phyloP scores from a whole-genome alignment of 2,329 filamentous ascomycete genomes.

The Penicillium sp. region DNA sequence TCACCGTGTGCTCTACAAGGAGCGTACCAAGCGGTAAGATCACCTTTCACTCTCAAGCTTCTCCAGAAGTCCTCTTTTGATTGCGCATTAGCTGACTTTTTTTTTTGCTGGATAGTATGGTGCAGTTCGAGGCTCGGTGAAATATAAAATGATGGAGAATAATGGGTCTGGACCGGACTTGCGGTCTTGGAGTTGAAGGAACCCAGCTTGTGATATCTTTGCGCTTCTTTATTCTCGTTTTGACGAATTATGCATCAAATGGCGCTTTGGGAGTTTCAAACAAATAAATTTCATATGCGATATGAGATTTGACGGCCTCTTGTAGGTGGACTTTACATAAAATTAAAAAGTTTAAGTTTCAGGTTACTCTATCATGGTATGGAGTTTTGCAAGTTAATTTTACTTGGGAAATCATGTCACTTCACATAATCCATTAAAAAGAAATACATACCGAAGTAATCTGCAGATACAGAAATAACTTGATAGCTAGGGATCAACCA shows the following conservation, averaged over 20 bases:
- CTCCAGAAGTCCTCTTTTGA: neutral
- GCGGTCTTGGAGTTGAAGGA: conserved; percentile 9
- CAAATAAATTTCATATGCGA: neutral
- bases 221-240: conserved; percentile 16
- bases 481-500: neutral
- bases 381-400: neutral
- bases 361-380: neutral
- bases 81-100: conserved; percentile 12
- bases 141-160: neutral
- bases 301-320: neutral
- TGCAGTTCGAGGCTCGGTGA: conserved; percentile 95
- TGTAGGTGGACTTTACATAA: neutral
- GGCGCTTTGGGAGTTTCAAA: conserved; percentile 32
- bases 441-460: neutral
- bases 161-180: neutral
- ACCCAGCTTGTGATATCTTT: conserved; percentile 7
- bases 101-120: conserved; percentile 67
- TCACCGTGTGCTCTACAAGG: conserved; percentile 94
- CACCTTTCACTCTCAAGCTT: neutral
- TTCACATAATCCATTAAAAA: neutral
- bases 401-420: neutral
- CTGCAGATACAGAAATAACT: neutral
- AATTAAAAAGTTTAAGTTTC: neutral
- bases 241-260: conserved; percentile 32
- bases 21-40: conserved; percentile 89